Evolutionary conservation across 805 yeast genomes (phyloP).

Genomic region (Cephaloascus albidus): DNA sequence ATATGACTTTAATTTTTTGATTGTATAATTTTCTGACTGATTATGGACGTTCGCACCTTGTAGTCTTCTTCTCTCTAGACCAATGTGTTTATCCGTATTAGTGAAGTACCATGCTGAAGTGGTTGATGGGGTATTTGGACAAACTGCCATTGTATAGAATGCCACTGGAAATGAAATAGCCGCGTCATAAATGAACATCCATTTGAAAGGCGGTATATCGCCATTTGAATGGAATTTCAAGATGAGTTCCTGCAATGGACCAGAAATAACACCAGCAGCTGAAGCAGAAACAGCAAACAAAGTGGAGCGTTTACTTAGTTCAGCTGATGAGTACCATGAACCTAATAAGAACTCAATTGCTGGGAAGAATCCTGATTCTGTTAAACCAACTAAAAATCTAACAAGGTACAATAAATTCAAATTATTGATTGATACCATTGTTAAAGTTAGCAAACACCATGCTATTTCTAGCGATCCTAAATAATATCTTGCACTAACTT

Average conservation of each 20-base stretch:
- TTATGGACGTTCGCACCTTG: conserved; percentile 3
- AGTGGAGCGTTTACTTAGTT: conserved; percentile 18
- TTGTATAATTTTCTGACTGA: conserved; percentile 5
- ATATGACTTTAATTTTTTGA: conserved; percentile 6
- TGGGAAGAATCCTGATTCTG: background rate
- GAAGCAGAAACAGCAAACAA: conserved; percentile 19
- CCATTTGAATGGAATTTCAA: conserved; percentile 13
- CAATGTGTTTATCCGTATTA: conserved; percentile 13
- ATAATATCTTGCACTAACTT: conserved; percentile 14
- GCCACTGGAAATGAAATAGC: conserved; percentile 22
- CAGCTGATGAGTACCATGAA: conserved; percentile 3
- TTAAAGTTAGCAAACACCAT: conserved; percentile 12
- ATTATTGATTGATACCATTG: conserved; percentile 6
- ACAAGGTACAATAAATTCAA: conserved; percentile 16
- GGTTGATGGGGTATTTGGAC: conserved; percentile 24
- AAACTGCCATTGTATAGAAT: conserved; percentile 19
- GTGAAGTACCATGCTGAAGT: conserved; percentile 22
- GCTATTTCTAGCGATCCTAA: conserved; percentile 15
- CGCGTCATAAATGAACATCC: conserved; percentile 25
- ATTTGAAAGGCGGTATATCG: conserved; percentile 18
- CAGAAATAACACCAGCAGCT: conserved; percentile 19
- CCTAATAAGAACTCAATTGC: background rate
- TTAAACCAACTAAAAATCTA: background rate
- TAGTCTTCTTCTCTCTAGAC: conserved; percentile 10
- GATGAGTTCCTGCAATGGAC: conserved; percentile 21